Evolutionary conservation across 208 protist genomes (phyloP).

Genomic region (Herpetomonas samuelpessoai): DNA sequence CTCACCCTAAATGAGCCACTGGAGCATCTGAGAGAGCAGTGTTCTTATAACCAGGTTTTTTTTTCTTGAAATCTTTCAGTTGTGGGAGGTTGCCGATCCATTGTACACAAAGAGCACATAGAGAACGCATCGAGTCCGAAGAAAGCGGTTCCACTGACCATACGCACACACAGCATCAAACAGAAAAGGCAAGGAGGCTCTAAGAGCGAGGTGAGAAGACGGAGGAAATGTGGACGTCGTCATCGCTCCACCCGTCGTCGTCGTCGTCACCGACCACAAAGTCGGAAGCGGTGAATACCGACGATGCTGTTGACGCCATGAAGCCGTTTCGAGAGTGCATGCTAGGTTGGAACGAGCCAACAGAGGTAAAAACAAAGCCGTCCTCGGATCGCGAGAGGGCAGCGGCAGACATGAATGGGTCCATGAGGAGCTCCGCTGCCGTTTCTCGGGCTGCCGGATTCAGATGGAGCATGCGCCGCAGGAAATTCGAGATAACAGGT

Average conservation of each 20-base stretch:
- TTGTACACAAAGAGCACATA: no score
- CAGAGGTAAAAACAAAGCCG: background rate
- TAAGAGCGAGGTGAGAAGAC: no score
- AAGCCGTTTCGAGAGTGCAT: background rate
- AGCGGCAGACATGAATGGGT: conserved; percentile 27
- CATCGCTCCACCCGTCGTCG: conserved; percentile 6
- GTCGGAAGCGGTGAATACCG: conserved; percentile 14
- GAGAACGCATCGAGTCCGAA: no score
- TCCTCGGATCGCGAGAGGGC: background rate
- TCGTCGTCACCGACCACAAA: conserved; percentile 3
- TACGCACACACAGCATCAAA: no score
- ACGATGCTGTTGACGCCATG: background rate
- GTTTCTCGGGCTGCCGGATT: conserved; percentile 43
- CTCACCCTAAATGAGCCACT: no score
- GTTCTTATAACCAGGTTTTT: no score
- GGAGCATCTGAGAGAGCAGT: no score
- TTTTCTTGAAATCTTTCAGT: no score
- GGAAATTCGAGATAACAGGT: conserved; percentile 42
- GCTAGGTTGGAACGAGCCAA: background rate
- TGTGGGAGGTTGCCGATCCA: no score
- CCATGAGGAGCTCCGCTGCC: conserved; percentile 57
- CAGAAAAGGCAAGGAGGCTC: no score
- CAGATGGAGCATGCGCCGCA: conserved; percentile 56
- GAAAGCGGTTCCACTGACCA: no score
- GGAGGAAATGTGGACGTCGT: conserved; percentile 1